Percentiles rank a stretch among this genome's conserved stretches.
phyloP scores from a whole-genome alignment of 1,139 yeast species.

The Candida pseudoviswanathii region DNA sequence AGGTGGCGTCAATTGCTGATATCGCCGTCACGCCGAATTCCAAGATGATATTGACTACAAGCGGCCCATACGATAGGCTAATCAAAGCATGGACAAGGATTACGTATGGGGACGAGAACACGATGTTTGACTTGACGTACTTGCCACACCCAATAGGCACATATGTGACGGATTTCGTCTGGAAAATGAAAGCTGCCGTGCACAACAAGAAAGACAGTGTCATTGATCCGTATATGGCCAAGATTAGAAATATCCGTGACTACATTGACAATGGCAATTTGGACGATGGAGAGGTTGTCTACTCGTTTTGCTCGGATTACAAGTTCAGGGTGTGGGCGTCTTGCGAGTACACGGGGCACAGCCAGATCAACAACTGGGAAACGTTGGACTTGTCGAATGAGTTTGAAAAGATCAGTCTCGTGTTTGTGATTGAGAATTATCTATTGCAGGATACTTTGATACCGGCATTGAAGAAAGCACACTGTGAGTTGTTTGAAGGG shows the following conservation, averaged over 20 bases:
- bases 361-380: constrained; percentile 64
- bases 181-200: constrained; percentile 41
- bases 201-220: constrained; percentile 11
- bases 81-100: constrained; percentile 81
- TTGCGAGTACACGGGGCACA: constrained; percentile 59
- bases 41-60: constrained; percentile 60
- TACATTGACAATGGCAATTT: constrained; percentile 32
- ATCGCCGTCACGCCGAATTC: constrained; percentile 66
- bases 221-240: constrained; percentile 38
- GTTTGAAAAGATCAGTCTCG: constrained; percentile 32
- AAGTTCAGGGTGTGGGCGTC: constrained; percentile 74
- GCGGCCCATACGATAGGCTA: constrained; percentile 61
- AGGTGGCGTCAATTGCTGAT: constrained; percentile 57
- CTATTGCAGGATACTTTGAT: constrained; percentile 29
- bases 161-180: constrained; percentile 55
- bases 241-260: constrained; percentile 41
- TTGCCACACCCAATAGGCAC: constrained; percentile 57
- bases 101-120: constrained; percentile 65
- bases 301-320: constrained; percentile 59
- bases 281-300: constrained; percentile 48
- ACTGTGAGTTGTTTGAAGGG: constrained; percentile 11
- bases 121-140: constrained; percentile 72
- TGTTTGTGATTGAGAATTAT: constrained; percentile 60
- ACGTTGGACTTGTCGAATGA: constrained; percentile 44
- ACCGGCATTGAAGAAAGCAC: constrained; percentile 7